Conservation (phyloP, 2,329 filamentous ascomycete species). For the Alternaria postmessia region DNA sequence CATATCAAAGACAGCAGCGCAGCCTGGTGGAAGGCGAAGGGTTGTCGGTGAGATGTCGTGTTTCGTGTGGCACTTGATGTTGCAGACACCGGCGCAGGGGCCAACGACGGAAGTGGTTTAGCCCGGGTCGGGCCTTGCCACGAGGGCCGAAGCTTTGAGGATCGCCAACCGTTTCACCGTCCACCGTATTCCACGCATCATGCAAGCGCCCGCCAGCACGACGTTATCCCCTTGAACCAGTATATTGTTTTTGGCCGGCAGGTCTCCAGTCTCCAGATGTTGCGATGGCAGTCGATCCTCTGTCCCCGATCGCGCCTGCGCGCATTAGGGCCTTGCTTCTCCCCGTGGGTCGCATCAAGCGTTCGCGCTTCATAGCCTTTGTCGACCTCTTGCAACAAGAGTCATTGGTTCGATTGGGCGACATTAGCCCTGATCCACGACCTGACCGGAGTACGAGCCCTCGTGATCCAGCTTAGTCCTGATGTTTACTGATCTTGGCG, state of each 20-base stretch:
- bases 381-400: conserved; percentile 79
- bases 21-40: conserved; percentile 9
- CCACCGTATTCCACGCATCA: conserved; percentile 34
- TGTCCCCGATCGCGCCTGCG: conserved; percentile 85
- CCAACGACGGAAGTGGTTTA: conserved; percentile 16
- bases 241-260: conserved; percentile 21
- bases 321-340: conserved; percentile 87
- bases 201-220: conserved; percentile 25
- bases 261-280: conserved; percentile 51
- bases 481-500: conserved; percentile 42
- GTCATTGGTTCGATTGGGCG: conserved; percentile 82
- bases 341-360: conserved; percentile 85
- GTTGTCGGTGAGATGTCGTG: conserved; percentile 16
- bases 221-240: conserved; percentile 20
- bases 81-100: conserved; percentile 19
- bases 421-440: conserved; percentile 83
- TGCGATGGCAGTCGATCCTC: conserved; percentile 86
- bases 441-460: conserved; percentile 79
- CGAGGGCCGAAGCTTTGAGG: conserved; percentile 30
- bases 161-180: conserved; percentile 26
- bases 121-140: conserved; percentile 27
- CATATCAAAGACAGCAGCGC: conserved; percentile 12
- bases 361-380: conserved; percentile 80
- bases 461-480: conserved; percentile 27
- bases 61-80: conserved; percentile 15